Conservation (phyloP, 306 rosid species). For the Adenanthera pavonina region DNA sequence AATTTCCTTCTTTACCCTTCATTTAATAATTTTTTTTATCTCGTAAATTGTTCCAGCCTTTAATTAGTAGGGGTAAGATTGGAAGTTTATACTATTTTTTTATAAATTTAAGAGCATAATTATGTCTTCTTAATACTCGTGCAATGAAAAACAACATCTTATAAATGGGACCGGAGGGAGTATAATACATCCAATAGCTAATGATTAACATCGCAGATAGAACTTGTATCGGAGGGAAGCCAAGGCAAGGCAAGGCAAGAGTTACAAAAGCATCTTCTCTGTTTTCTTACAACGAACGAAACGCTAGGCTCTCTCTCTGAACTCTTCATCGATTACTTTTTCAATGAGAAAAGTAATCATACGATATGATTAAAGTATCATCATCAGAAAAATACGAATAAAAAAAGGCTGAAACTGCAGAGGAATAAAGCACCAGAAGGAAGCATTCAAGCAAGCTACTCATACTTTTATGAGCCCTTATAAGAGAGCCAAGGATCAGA, state of each 20-base stretch:
- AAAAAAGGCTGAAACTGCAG: conserved; percentile 38
- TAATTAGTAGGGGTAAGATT: no score
- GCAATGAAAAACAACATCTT: no score
- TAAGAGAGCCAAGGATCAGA: neutral
- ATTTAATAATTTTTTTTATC: no score
- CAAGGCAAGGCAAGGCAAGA: neutral
- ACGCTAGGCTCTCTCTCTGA: neutral
- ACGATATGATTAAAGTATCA: conserved; percentile 36
- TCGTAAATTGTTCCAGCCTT: no score
- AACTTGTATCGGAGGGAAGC: neutral
- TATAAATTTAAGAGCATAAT: no score
- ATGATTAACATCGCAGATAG: neutral
- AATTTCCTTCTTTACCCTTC: no score
- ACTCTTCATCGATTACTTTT: neutral
- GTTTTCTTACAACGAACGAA: neutral
- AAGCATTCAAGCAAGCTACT: conserved; percentile 32
- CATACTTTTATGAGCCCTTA: conserved; percentile 16
- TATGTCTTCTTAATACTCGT: no score
- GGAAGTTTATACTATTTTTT: no score
- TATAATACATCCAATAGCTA: neutral
- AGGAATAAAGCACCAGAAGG: conserved; percentile 44
- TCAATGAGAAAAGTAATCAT: conserved; percentile 7
- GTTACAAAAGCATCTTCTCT: neutral
- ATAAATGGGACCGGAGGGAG: no score
- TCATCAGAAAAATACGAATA: neutral